Conservation (phyloP, 805 yeast genomes). For the Yarrowia sp. region DNA sequence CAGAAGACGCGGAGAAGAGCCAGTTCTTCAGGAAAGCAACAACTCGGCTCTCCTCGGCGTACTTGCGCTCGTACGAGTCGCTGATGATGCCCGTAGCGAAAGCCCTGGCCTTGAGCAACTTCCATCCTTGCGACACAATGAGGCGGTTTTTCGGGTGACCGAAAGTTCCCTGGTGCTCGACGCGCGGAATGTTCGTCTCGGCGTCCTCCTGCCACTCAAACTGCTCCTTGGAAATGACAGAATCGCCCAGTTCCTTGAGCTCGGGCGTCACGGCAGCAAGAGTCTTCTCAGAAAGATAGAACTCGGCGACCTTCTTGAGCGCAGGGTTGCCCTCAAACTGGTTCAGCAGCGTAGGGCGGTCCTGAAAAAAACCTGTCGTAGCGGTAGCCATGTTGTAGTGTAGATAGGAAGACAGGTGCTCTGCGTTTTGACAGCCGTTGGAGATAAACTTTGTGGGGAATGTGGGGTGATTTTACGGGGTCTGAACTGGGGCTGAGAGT, state of each 20-base stretch:
- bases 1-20: conserved; percentile 37
- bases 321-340: conserved; percentile 33
- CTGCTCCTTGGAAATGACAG: conserved; percentile 32
- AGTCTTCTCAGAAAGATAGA: conserved; percentile 28
- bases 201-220: conserved; percentile 37
- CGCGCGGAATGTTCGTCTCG: conserved; percentile 35
- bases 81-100: conserved; percentile 34
- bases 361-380: conserved; percentile 36
- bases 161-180: conserved; percentile 37
- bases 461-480: not conserved
- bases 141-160: conserved; percentile 34
- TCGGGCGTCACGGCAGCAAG: conserved; percentile 28
- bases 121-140: conserved; percentile 39
- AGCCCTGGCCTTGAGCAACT: conserved; percentile 33
- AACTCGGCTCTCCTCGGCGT: conserved; percentile 33
- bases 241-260: conserved; percentile 32
- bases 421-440: not conserved
- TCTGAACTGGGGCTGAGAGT: too few relatives aligned
- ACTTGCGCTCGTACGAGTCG: conserved; percentile 35
- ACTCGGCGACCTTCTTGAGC: conserved; percentile 32
- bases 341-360: conserved; percentile 33
- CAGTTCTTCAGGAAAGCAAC: conserved; percentile 34
- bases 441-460: not conserved
- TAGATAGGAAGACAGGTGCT: not conserved
- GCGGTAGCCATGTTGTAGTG: conserved; percentile 33